These are phyloP conservation scores for Raphanus hybrid DNA, from an alignment of 441 rosid genomes.

Conservation along the genomic window DNA sequence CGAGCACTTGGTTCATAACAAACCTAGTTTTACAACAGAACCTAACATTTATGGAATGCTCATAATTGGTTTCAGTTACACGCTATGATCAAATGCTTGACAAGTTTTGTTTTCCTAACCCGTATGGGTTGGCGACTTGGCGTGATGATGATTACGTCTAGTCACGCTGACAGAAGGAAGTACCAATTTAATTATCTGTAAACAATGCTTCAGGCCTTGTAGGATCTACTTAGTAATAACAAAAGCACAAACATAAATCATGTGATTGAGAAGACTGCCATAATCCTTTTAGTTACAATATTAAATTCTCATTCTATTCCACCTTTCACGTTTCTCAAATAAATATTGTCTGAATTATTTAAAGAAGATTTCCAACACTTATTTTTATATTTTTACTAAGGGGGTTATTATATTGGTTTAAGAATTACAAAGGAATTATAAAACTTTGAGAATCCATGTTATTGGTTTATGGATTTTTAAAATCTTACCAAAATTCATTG, in stretches of 20 bases:
- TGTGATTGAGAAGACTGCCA: constrained; percentile 40
- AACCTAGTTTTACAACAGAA: neutral
- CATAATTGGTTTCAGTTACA: constrained; percentile 23
- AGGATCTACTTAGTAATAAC: constrained; percentile 31
- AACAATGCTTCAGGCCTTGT: constrained; percentile 20
- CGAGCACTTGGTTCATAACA: neutral
- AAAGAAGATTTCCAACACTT: constrained; percentile 9
- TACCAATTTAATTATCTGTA: constrained; percentile 20
- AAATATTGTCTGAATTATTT: neutral
- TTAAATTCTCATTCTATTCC: constrained; percentile 14
- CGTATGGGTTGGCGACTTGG: constrained; percentile 27
- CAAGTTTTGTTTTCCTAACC: constrained; percentile 10
- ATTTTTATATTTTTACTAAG: neutral
- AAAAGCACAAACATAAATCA: constrained; percentile 41
- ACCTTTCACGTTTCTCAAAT: constrained; percentile 21
- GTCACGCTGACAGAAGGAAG: constrained; percentile 36
- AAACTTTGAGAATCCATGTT: too few species aligned
- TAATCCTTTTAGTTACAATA: constrained; percentile 30
- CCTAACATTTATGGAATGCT: neutral
- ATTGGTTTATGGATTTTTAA: too few species aligned
- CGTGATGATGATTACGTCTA: constrained; percentile 37
- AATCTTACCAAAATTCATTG: too few species aligned
- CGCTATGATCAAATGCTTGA: constrained; percentile 26
- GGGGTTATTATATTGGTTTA: too few species aligned
- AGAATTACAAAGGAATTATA: too few species aligned